Evolutionary conservation across 2,329 filamentous ascomycete species (phyloP).

Genomic region (Aspergillus neoniger): DNA sequence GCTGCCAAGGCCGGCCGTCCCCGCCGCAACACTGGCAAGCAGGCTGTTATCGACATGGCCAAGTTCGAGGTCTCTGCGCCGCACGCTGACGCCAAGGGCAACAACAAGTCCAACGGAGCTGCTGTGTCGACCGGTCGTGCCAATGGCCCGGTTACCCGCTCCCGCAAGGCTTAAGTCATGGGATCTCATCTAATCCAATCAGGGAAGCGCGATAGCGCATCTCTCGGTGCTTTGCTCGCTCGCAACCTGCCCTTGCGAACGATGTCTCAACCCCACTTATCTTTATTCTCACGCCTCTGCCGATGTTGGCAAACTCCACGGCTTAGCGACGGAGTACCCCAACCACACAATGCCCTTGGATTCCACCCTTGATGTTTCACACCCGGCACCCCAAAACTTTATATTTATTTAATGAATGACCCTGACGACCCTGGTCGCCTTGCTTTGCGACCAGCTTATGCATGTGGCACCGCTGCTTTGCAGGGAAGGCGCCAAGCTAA

Average conservation of each 20-base stretch:
- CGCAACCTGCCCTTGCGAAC: background rate
- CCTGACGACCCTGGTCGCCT: conserved; percentile 30
- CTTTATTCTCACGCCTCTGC: background rate
- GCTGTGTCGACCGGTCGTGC: conserved; percentile 42
- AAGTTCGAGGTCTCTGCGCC: conserved; percentile 62
- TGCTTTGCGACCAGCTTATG: conserved; percentile 26
- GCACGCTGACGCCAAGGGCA: conserved; percentile 30
- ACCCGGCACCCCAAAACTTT: conserved; percentile 21
- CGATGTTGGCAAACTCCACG: background rate
- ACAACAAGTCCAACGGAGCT: conserved; percentile 33
- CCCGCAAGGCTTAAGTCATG: conserved; percentile 48
- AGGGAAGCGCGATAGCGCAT: conserved; percentile 5
- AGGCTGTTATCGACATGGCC: conserved; percentile 82
- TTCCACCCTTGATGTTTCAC: conserved; percentile 12
- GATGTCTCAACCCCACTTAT: background rate
- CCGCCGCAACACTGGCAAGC: conserved; percentile 69
- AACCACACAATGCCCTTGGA: background rate
- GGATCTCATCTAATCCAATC: background rate
- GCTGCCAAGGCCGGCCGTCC: conserved; percentile 49
- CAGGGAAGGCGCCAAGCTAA: conserved; percentile 17
- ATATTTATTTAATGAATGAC: conserved; percentile 32
- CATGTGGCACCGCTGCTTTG: conserved; percentile 23
- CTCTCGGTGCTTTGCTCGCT: background rate
- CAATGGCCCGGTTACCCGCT: conserved; percentile 49
- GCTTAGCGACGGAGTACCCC: background rate